Evolutionary conservation across 768 basidiomycete species (phyloP), one percentile per base, ranked within the genome.

Genomic region (Rhodosporidiobolus sp.): DNA sequence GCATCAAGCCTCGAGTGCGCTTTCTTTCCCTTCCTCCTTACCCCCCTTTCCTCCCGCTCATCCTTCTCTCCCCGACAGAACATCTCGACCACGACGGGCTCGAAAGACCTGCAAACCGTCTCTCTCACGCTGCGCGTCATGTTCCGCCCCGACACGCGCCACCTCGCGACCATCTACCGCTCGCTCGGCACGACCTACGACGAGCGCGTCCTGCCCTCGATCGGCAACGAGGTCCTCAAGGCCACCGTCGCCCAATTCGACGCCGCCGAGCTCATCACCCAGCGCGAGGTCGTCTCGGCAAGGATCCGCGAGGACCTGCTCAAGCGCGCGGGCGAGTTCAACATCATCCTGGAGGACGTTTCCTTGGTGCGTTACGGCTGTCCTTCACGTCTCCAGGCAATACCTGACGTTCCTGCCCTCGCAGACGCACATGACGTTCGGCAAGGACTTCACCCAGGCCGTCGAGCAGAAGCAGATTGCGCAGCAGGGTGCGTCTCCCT

Each of bases 381-480:
- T 38, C 10, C 26, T 17, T 28, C 22, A 17, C 28, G 14, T 14
- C 50, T 62, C 35, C 3, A 0, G 14, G 17, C 38, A 7, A 1
- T 6, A 7, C 12, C 34, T 56, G 19, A 24, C 45, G 1, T 30
- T 24, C 24, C 43, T 12, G 26, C 19, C 14, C 17, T 16, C 45
- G 7, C 59, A 83, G 82, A 83, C 83, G 26, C 83, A 83, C 79
- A 82, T 83, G 82, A 83, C 82, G 67, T 80, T 80, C 63, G 79
- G 79, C 46, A 77, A 76, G 57, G 79, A 80, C 79, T 80, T 77
- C 62, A 78, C 78, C 0, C 79, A 79, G 73, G 96, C 96, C n/a
- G 96, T 99, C 16, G 96, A 99, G 83, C 95, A 95, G 52, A 99
- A 99, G 82, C 96, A 98, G 82, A 97, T 99, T 81, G 96, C 96